Evolutionary conservation across 2,329 filamentous ascomycete species (phyloP).

Genomic region (Xylaria arbuscula): DNA sequence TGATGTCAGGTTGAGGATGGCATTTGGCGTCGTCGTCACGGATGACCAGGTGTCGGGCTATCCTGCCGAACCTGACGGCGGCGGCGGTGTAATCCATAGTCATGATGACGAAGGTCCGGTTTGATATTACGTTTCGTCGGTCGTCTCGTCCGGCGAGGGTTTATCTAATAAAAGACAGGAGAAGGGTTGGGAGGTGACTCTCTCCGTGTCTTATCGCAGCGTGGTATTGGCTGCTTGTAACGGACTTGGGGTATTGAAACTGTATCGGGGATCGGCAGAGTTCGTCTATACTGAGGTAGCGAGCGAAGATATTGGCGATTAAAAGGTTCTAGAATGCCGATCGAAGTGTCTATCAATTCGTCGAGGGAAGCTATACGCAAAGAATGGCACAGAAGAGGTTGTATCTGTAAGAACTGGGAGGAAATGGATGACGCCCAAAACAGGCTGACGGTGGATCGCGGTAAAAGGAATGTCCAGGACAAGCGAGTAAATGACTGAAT

Average conservation of each 20-base stretch:
- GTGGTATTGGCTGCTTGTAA: background rate
- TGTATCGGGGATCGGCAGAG: constrained; percentile 3
- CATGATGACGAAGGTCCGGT: background rate
- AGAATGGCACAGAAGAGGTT: constrained; percentile 6
- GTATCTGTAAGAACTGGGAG: constrained; percentile 1
- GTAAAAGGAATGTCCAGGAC: constrained; percentile 18
- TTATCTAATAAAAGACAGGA: background rate
- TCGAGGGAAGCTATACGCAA: constrained; percentile 8
- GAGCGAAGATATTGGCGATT: constrained; percentile 22
- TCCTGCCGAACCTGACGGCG: constrained; percentile 35
- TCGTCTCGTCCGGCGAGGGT: background rate
- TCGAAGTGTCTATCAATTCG: constrained; percentile 1
- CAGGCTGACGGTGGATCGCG: background rate
- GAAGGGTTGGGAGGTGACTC: background rate
- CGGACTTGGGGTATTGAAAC: background rate
- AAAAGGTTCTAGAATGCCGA: background rate
- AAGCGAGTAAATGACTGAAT: constrained; percentile 20
- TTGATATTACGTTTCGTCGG: background rate
- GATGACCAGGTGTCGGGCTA: constrained; percentile 38
- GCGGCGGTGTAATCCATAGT: constrained; percentile 33
- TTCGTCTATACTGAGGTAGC: background rate
- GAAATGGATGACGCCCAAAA: constrained; percentile 17
- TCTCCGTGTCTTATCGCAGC: background rate
- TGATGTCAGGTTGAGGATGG: constrained; percentile 45
- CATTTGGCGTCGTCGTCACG: constrained; percentile 40